Base-by-base conservation (phyloP, 306 rosid species). In the Corylus heterophylla region DNA sequence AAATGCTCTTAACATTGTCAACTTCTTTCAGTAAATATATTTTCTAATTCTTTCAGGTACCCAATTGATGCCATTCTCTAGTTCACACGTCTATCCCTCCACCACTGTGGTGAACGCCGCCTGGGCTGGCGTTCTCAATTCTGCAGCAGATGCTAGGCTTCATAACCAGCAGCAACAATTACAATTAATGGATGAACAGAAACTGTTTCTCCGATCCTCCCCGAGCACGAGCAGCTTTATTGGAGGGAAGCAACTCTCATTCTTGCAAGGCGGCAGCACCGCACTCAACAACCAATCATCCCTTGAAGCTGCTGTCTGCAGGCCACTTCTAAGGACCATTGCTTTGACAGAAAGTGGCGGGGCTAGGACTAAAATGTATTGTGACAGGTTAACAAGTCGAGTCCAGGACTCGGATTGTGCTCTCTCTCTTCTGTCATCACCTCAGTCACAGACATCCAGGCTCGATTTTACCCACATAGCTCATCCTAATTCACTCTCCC, bases 381-480 rank as follows among this genome's bases (percentile, higher is more conserved):
- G 81, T 73, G 94, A 88, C 82, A 76, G 80, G 78, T 62, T 85
- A 75, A 75, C 91, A 70, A 73, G 75, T 74, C 79, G 80, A 69
- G 83, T 78, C 62, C 89, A 66, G 1, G 91, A 84, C 50, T 80
- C 98, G 64, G 88, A 90, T 66, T 87, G 97, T 95, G 99, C 98
- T 95, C 99, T 93, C 99, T 95, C 98, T 95, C 99, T 95, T 93
- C 99, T 95, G 99, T 95, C 99, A 95, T 91, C 98, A 45, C 90
- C 92, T 71, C 97, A 85, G 84, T 73, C 89, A 31, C 96, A 82
- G 87, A 72, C 87, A 77, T 83, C 90, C 12, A 88, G 85, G 52
- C 84, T 73, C 58, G 92, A 89, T 74, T 85, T 89, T 39, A 80
- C 85, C 86, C 91, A 77, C 58, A 81, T 88, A 68, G 81, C 86